These are phyloP conservation scores for Neurospora sp. DNA, from an alignment of 495 filamentous ascomycete species.

Conservation along the genomic window DNA sequence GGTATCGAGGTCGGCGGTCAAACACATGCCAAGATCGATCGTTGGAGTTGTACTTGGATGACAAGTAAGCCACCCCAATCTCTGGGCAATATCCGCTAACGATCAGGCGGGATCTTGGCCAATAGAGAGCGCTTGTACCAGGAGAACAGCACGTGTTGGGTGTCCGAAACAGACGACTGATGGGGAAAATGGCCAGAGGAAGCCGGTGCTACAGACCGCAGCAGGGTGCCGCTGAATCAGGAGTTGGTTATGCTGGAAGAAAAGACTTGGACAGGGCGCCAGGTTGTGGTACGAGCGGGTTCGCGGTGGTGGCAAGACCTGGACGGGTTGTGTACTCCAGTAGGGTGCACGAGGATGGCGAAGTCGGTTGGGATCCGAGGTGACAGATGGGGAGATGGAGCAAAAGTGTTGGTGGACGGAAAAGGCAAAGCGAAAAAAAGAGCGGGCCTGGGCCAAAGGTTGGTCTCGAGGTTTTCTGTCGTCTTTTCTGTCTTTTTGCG, in stretches of 20 bases:
- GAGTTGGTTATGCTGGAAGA: neutral
- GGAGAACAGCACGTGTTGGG: neutral
- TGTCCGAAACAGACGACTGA: neutral
- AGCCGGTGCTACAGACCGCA: neutral
- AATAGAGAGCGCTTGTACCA: neutral
- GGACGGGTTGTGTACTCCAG: neutral
- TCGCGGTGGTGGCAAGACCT: neutral
- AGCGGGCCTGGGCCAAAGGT: neutral
- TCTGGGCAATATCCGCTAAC: neutral
- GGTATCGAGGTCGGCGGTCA: slow-evolving; percentile 2
- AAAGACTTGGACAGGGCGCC: neutral
- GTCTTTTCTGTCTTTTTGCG: neutral
- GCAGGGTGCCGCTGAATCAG: neutral
- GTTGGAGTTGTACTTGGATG: neutral
- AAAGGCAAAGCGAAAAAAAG: neutral
- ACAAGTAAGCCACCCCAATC: neutral
- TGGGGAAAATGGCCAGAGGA: neutral
- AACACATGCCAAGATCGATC: slow-evolving; percentile 1
- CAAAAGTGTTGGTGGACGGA: neutral
- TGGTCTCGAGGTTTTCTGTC: neutral
- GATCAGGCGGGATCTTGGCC: neutral
- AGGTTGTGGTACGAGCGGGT: neutral
- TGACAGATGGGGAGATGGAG: neutral
- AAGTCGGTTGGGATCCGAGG: neutral
- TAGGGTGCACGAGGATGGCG: slow-evolving; percentile 1